These are phyloP conservation scores for Cucurbita argyrosperma DNA, from an alignment of 306 rosid species.

Conservation along the genomic window DNA sequence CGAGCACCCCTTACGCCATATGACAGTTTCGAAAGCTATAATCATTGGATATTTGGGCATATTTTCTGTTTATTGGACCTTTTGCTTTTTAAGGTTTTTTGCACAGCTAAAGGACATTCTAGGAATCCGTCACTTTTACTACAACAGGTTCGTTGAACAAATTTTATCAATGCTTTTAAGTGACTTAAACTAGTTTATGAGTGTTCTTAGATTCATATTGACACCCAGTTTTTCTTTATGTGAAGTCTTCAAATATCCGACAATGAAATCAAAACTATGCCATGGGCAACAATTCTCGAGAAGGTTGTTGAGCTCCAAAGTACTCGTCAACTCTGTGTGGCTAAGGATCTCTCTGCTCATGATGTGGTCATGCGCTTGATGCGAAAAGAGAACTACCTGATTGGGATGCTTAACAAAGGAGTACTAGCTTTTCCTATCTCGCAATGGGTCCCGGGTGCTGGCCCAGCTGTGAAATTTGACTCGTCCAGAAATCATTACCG, in stretches of 20 bases:
- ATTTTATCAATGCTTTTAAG: background rate
- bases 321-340: constrained; percentile 61
- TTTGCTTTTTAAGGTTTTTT: constrained; percentile 87
- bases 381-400: constrained; percentile 94
- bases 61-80: constrained; percentile 74
- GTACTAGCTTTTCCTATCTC: constrained; percentile 87
- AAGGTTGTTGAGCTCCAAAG: constrained; percentile 68
- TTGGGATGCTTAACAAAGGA: constrained; percentile 92
- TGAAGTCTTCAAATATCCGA: constrained; percentile 80
- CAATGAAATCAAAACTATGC: constrained; percentile 80
- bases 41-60: constrained; percentile 81
- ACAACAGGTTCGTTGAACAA: constrained; percentile 36
- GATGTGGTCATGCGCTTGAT: constrained; percentile 84
- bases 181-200: background rate
- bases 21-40: constrained; percentile 54
- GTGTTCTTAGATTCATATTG: background rate
- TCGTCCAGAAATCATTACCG: constrained; percentile 34
- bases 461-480: constrained; percentile 48
- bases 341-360: constrained; percentile 82
- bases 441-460: constrained; percentile 78
- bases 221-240: background rate
- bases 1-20: constrained; percentile 67
- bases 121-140: constrained; percentile 67
- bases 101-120: constrained; percentile 61
- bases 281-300: constrained; percentile 84